A percentile compares a stretch with the other conserved stretches of the same genome.
These are phyloP conservation scores for Paratinospora sagittata DNA, from an alignment of 164 flowering plant species.

Conservation along the genomic window DNA sequence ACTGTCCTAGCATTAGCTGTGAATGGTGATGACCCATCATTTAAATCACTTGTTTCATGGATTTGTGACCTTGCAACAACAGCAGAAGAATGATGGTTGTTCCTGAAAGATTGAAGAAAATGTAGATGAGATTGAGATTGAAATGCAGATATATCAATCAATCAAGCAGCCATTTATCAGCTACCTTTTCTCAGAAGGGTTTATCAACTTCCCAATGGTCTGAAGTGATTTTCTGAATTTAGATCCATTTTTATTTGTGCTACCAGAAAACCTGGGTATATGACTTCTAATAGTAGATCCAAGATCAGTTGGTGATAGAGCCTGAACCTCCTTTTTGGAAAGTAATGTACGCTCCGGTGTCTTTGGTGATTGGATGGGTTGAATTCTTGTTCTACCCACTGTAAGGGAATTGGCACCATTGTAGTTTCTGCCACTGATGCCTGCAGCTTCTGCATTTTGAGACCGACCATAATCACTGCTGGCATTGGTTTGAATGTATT, in stretches of 20 bases:
- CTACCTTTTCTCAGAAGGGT: slow-evolving; percentile 81
- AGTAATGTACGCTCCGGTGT: slow-evolving; percentile 44
- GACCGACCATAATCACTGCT: slow-evolving; percentile 5
- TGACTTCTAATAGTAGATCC: slow-evolving; percentile 25
- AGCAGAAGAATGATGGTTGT: slow-evolving; percentile 28
- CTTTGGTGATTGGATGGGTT: slow-evolving; percentile 31
- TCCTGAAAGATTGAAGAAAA: slow-evolving; percentile 44
- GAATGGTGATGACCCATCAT: slow-evolving; percentile 37
- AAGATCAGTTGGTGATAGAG: slow-evolving; percentile 24
- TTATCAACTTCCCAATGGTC: slow-evolving; percentile 72
- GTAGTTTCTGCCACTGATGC: slow-evolving; percentile 15
- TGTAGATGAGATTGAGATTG: background rate
- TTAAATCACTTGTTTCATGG: slow-evolving; percentile 11
- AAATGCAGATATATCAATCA: background rate
- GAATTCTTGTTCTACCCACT: slow-evolving; percentile 23
- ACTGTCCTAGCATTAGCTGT: slow-evolving; percentile 32
- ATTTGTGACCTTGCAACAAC: slow-evolving; percentile 27
- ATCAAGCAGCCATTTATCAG: background rate
- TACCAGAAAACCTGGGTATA: slow-evolving; percentile 21
- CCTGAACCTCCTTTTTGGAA: slow-evolving; percentile 24
- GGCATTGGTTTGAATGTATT: background rate
- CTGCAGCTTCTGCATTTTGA: slow-evolving; percentile 22
- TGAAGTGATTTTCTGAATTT: slow-evolving; percentile 72
- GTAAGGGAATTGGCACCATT: slow-evolving; percentile 13
- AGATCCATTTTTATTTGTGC: slow-evolving; percentile 48